phyloP scores from a whole-genome alignment of 805 yeast genomes.

The Ogataea salicorniae region DNA sequence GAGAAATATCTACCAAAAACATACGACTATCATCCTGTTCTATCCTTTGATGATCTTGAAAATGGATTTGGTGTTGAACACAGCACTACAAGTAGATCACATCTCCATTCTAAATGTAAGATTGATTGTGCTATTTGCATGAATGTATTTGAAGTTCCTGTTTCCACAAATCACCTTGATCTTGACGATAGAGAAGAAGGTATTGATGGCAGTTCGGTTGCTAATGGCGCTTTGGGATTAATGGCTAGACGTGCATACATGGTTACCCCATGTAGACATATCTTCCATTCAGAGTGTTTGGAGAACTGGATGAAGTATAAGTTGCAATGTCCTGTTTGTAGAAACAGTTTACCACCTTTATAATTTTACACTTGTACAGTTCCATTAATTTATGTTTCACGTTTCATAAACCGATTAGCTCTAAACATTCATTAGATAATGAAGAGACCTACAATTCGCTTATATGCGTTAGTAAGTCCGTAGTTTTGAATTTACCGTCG shows the following conservation, averaged over 20 bases:
- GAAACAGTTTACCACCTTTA: constrained; percentile 79
- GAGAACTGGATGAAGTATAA: constrained; percentile 93
- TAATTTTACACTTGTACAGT: constrained; percentile 25
- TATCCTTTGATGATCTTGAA: constrained; percentile 57
- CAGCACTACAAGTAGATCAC: constrained; percentile 27
- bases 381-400: not conserved
- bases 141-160: constrained; percentile 64
- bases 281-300: constrained; percentile 84
- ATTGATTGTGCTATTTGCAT: constrained; percentile 89
- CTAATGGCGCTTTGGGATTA: constrained; percentile 18
- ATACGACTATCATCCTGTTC: constrained; percentile 74
- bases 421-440: too few relatives aligned
- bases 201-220: constrained; percentile 4
- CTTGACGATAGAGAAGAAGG: constrained; percentile 9
- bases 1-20: constrained; percentile 70
- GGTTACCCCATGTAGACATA: constrained; percentile 90
- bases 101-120: constrained; percentile 36
- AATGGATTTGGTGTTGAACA: constrained; percentile 54
- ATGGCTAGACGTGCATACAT: constrained; percentile 46
- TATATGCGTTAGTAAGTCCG: not conserved
- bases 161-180: constrained; percentile 13
- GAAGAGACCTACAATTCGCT: not conserved
- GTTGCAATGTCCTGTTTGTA: constrained; percentile 90
- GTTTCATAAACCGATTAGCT: too few relatives aligned
- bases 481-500: too few relatives aligned